phyloP scores from a whole-genome alignment of 306 rosid genomes.

The Hippophae tibetana region DNA sequence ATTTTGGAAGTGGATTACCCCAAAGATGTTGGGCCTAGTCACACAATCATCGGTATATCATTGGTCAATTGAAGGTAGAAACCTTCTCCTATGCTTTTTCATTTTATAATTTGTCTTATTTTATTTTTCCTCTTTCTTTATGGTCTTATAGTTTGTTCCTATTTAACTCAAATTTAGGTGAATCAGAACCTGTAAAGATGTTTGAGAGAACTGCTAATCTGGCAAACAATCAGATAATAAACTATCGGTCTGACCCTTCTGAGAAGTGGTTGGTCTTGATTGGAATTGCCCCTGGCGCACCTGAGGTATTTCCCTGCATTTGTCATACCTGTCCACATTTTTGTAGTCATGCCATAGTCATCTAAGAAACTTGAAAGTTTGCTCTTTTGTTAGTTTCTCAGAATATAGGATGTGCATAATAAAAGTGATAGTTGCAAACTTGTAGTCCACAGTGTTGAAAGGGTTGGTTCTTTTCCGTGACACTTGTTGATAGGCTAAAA shows the following conservation, averaged over 20 bases:
- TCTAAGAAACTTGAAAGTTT: too few relatives aligned
- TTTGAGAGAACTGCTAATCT: slow-evolving; percentile 92
- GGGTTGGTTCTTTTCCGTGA: too few relatives aligned
- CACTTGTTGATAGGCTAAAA: too few relatives aligned
- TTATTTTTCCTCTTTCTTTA: neutral
- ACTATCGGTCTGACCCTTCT: slow-evolving; percentile 89
- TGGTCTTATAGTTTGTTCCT: slow-evolving; percentile 3
- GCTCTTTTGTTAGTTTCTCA: too few relatives aligned
- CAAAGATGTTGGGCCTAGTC: slow-evolving; percentile 86
- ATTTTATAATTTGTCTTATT: slow-evolving; percentile 11
- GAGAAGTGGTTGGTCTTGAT: slow-evolving; percentile 99
- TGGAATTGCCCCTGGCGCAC: slow-evolving; percentile 98
- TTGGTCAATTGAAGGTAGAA: slow-evolving; percentile 91
- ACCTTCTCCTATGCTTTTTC: neutral
- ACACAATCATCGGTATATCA: slow-evolving; percentile 91
- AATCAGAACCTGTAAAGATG: slow-evolving; percentile 90
- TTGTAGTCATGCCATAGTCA: too few relatives aligned
- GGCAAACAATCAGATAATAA: slow-evolving; percentile 90
- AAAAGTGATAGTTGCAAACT: too few relatives aligned
- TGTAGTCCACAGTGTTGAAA: too few relatives aligned
- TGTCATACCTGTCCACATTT: neutral
- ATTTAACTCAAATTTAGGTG: slow-evolving; percentile 45
- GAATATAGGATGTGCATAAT: too few relatives aligned
- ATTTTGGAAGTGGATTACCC: slow-evolving; percentile 97
- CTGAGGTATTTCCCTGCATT: slow-evolving; percentile 58